A percentile compares a stretch with the other conserved stretches of the same genome.
phyloP scores from a whole-genome alignment of 176 grass and related monocot species.

The Zoysia japonica region DNA sequence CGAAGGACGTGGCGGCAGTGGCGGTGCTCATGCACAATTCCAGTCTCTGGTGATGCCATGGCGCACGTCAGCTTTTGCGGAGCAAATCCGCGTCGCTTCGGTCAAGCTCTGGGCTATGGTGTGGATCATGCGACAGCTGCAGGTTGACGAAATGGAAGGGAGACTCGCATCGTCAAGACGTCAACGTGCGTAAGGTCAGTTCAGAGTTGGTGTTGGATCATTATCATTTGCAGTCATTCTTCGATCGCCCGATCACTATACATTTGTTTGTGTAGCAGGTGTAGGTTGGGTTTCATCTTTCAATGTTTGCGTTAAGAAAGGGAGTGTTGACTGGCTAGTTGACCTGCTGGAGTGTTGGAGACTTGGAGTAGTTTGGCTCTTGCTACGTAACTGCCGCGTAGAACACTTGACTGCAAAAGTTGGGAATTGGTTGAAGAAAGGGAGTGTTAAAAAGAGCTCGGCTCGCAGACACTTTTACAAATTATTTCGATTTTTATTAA shows the following conservation, averaged over 20 bases:
- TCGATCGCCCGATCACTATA: background rate
- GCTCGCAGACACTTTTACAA: too few relatives aligned
- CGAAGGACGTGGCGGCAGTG: constrained; percentile 39
- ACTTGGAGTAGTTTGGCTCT: background rate
- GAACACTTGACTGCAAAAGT: background rate
- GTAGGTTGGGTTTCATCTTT: background rate
- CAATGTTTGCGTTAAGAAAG: background rate
- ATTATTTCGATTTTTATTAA: too few relatives aligned
- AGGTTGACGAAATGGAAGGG: background rate
- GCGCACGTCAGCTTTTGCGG: background rate
- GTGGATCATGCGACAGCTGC: background rate
- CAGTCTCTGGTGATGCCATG: constrained; percentile 39
- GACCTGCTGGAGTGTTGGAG: background rate
- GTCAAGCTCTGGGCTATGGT: background rate
- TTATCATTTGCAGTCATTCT: background rate
- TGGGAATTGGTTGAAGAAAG: too few relatives aligned
- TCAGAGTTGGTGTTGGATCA: background rate
- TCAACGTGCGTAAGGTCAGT: constrained; percentile 22
- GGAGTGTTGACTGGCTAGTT: constrained; percentile 14
- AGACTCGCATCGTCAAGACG: background rate
- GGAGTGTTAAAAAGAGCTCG: too few relatives aligned
- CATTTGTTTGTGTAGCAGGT: background rate
- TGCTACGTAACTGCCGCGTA: background rate
- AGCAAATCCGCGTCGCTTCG: background rate
- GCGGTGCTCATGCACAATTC: constrained; percentile 48